These are phyloP conservation scores for Citrullus colocynthis DNA, from an alignment of 306 rosid species.

Conservation along the genomic window DNA sequence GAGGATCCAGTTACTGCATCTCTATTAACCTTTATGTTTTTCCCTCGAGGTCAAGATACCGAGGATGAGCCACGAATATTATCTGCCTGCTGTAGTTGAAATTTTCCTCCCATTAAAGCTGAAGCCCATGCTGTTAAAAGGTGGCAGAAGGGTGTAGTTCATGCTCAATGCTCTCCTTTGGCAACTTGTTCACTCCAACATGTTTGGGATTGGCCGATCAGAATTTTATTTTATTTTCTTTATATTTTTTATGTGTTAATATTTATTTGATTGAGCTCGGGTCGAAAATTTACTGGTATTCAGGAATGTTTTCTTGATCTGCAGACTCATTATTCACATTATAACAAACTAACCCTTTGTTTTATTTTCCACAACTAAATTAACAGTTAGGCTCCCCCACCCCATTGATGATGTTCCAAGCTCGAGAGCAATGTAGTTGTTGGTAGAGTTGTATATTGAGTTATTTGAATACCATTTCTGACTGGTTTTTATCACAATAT, in stretches of 20 bases:
- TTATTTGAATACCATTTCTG: neutral
- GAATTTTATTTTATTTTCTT: neutral
- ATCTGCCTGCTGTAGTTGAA: neutral
- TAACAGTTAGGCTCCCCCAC: neutral
- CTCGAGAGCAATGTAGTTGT: neutral
- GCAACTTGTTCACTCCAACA: neutral
- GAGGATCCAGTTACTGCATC: slow-evolving; percentile 1
- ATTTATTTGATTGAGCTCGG: neutral
- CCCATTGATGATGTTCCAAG: neutral
- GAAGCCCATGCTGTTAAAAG: neutral
- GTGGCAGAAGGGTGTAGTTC: neutral
- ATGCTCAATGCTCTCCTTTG: neutral
- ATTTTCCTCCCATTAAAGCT: neutral
- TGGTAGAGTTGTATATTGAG: neutral
- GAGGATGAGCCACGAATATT: neutral
- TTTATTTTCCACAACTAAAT: neutral
- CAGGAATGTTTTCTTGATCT: neutral
- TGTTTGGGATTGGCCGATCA: neutral
- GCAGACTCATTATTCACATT: neutral
- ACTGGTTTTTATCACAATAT: neutral
- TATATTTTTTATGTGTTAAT: neutral
- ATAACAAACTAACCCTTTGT: neutral
- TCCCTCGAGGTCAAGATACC: neutral
- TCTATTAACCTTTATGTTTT: neutral
- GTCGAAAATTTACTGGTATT: neutral